Percentiles rank a stretch among this genome's conserved stretches.
These are phyloP conservation scores for Penicillium digitatum DNA, from an alignment of 2,329 filamentous ascomycete species.

Conservation along the genomic window DNA sequence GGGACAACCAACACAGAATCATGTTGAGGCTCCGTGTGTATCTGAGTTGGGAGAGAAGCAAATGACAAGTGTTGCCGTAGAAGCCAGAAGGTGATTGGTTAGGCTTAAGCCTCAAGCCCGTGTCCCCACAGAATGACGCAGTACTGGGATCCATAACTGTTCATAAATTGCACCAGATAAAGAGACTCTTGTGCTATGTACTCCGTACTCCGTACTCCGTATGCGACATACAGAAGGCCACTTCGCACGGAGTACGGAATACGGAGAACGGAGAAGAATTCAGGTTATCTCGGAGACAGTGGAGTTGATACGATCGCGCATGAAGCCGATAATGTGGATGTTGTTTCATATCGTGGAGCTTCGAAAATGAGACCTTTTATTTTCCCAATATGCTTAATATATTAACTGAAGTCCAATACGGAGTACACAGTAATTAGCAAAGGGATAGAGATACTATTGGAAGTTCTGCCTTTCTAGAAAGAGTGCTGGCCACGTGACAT, in stretches of 20 bases:
- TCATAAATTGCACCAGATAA: not conserved
- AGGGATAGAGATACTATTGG: not conserved
- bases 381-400: not conserved
- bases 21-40: not conserved
- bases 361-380: not conserved
- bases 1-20: not conserved
- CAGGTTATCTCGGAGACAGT: not conserved
- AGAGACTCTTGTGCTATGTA: not conserved
- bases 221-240: too few species aligned
- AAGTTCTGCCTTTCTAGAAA: not conserved
- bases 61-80: not conserved
- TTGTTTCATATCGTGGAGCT: not conserved
- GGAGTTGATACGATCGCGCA: not conserved
- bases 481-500: not conserved
- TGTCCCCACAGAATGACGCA: not conserved
- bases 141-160: not conserved
- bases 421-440: too few species aligned
- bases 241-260: too few species aligned
- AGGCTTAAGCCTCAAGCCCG: not conserved
- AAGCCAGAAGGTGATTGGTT: not conserved
- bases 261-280: not conserved
- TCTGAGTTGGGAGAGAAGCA: not conserved
- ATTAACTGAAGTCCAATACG: not conserved
- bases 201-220: too few species aligned
- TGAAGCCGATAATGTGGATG: not conserved